These are phyloP conservation scores for Roridomyces roridus DNA, from an alignment of 768 basidiomycete genomes.

Conservation along the genomic window DNA sequence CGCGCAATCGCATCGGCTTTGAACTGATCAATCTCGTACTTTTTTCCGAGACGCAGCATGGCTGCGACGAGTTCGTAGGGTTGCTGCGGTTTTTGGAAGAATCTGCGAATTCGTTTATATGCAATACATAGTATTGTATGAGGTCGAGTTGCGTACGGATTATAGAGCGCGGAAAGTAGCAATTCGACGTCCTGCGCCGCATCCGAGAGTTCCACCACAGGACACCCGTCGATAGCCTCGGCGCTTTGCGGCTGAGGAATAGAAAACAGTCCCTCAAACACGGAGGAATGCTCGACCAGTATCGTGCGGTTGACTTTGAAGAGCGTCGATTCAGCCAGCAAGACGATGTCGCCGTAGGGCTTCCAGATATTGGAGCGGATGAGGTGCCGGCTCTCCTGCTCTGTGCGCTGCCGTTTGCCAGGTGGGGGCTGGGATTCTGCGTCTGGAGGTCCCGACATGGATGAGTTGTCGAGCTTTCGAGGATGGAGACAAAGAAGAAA, in stretches of 20 bases:
- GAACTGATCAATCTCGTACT: neutral
- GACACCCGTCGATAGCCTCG: constrained; percentile 28
- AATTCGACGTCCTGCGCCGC: neutral
- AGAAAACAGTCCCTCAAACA: neutral
- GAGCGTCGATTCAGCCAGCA: neutral
- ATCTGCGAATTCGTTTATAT: too few relatives aligned
- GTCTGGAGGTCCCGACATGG: too few relatives aligned
- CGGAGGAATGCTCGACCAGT: neutral
- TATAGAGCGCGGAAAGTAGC: neutral
- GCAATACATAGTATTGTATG: neutral
- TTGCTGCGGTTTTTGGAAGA: neutral
- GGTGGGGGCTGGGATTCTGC: too few relatives aligned
- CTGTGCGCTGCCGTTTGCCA: too few relatives aligned
- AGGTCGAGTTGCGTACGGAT: neutral
- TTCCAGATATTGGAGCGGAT: constrained; percentile 13
- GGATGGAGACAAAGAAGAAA: too few relatives aligned
- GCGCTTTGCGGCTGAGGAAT: neutral
- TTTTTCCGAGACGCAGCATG: neutral
- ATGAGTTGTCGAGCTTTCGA: too few relatives aligned
- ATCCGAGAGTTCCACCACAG: constrained; percentile 27
- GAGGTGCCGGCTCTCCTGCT: too few relatives aligned
- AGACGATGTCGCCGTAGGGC: constrained; percentile 11
- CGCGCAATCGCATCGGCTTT: neutral
- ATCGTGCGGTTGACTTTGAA: constrained; percentile 8
- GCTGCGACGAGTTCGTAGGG: neutral